Evolutionary conservation across 208 protist genomes (phyloP), one percentile per base, ranked within the genome.

Genomic region (Crithidia bombi): DNA sequence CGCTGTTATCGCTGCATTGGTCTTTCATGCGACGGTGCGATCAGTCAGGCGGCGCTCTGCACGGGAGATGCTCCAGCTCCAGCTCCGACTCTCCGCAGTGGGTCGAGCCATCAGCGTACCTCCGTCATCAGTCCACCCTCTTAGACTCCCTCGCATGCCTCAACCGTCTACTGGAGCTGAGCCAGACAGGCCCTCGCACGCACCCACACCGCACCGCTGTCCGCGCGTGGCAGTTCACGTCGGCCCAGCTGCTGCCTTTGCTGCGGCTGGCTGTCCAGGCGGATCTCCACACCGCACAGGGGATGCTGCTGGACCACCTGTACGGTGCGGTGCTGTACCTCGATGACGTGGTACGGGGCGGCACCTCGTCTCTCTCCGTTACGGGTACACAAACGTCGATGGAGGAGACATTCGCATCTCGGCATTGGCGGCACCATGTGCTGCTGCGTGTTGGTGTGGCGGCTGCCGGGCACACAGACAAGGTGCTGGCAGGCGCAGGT

Each of bases 261-360:
- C 68, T 85, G 51, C 79, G 55, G 36, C 58, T 75, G 23, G 73
- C 70, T 3, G 73, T 82, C 25, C 43, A 64, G 47, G 55, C 69
- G 28, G 30, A 59, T 36, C 44, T 73, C n/a, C 33, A 69, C 26
- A 56, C 62, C n/a, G 68, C 65, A 49, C 83, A 89, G 49, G 57
- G 70, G 35, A 61, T 77, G 30, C 67, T 89, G 35, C 73, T 89
- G 23, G 70, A 69, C 14, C 77, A 85, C 68, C 25, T 89, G 14
- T 51, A 75, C 21, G 46, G 69, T 14, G 47, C 71, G 1, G 65
- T 79, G 23, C 47, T 75, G 26, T 80, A 83, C 61, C 38, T 89
- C 32, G 75, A 84, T 49, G 66, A 61, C 23, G 49, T 47, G 10
- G 21, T 44, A 7, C 39, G 25, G 39, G 36, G 23, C 5, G 5